Evolutionary conservation across 441 rosid genomes (phyloP).

Genomic region (Jatropha multifida): DNA sequence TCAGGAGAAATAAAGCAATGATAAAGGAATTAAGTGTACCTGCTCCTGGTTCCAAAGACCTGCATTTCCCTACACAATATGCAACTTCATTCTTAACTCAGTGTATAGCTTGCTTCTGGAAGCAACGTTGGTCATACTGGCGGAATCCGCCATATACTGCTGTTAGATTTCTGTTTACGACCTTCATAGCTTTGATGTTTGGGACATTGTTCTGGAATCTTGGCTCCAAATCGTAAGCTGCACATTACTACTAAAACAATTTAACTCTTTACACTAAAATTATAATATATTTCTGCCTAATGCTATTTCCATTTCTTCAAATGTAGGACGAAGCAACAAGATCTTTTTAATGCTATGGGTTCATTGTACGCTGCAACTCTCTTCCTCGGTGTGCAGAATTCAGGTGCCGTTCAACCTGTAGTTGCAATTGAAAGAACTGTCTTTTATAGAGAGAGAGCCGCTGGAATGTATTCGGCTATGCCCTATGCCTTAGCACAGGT

Average conservation of each 20-base stretch:
- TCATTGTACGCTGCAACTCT: slow-evolving; percentile 64
- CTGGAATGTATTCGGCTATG: slow-evolving; percentile 72
- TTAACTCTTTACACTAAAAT: neutral
- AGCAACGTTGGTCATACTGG: slow-evolving; percentile 82
- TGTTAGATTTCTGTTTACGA: slow-evolving; percentile 63
- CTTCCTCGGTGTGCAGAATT: slow-evolving; percentile 65
- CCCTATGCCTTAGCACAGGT: slow-evolving; percentile 82
- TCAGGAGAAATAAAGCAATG: slow-evolving; percentile 75
- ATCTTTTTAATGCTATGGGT: slow-evolving; percentile 61
- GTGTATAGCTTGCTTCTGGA: slow-evolving; percentile 79
- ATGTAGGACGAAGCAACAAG: slow-evolving; percentile 37
- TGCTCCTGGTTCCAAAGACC: slow-evolving; percentile 57
- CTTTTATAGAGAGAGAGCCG: slow-evolving; percentile 76
- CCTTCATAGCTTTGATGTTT: slow-evolving; percentile 61
- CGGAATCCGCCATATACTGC: slow-evolving; percentile 82
- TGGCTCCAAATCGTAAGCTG: slow-evolving; percentile 57
- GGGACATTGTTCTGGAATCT: slow-evolving; percentile 86
- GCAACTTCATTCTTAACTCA: slow-evolving; percentile 63
- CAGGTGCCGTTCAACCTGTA: slow-evolving; percentile 55
- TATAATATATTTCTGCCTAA: neutral
- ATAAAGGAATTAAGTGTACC: slow-evolving; percentile 55
- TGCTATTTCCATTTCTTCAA: neutral
- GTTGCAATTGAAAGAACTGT: slow-evolving; percentile 61
- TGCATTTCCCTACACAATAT: slow-evolving; percentile 58
- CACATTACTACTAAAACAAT: neutral